Evolutionary conservation across 345 rosid genomes (phyloP).

Genomic region (Citrus glauca): DNA sequence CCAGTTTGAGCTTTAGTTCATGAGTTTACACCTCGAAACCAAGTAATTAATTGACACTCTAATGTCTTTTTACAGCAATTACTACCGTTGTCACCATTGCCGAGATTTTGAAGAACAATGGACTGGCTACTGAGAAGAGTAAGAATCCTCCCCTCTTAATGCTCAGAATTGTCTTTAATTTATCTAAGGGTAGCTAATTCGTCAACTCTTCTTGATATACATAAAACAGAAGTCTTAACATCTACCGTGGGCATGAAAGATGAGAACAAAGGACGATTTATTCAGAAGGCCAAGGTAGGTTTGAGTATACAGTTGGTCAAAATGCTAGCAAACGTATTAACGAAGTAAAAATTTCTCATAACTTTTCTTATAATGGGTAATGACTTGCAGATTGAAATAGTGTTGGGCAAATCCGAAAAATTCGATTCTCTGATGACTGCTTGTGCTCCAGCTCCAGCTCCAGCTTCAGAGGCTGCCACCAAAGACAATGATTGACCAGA

Average conservation of each 20-base stretch:
- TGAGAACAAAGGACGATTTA: conserved; percentile 64
- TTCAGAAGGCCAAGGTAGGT: conserved; percentile 86
- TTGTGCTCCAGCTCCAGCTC: conserved; percentile 16
- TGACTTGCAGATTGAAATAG: conserved; percentile 62
- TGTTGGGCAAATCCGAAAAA: conserved; percentile 68
- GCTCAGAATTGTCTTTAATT: neutral
- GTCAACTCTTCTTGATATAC: neutral
- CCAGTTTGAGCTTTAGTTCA: neutral
- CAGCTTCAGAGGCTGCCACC: conserved; percentile 10
- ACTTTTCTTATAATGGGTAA: neutral
- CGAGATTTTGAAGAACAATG: conserved; percentile 90
- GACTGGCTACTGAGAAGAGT: conserved; percentile 85
- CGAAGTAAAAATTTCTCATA: neutral
- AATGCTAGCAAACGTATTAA: neutral
- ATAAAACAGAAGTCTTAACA: conserved; percentile 64
- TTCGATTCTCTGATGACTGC: conserved; percentile 60
- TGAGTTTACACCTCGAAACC: neutral
- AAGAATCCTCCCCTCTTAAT: conserved; percentile 12
- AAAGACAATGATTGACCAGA: conserved; percentile 33
- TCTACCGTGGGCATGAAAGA: conserved; percentile 89
- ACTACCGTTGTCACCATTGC: conserved; percentile 80
- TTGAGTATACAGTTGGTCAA: neutral
- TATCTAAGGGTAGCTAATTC: neutral
- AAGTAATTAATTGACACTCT: too few relatives aligned
- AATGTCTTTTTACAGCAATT: conserved; percentile 39